Base-by-base conservation (phyloP, 2,329 filamentous ascomycete genomes). In the Verticillium longisporum region DNA sequence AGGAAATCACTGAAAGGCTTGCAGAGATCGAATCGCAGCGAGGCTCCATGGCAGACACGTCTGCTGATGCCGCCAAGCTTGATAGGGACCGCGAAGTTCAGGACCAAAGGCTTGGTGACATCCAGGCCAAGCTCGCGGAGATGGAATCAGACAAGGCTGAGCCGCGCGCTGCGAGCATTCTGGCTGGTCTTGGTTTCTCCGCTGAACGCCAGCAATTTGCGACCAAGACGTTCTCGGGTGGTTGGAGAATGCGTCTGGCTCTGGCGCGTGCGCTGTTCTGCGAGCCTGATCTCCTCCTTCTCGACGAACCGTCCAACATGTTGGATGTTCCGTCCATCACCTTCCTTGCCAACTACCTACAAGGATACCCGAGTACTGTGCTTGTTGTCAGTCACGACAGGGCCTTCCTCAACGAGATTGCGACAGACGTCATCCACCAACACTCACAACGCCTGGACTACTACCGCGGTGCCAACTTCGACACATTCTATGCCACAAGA, bases 91-190 rank as follows among this genome's bases (percentile, higher is more conserved):
- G 92, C 64, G 95, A 98, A 75, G 91, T 91, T 53, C 86, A 96
- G 59, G 95, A 99, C 72, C 88, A 88, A 64, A 96, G 95, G 45
- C 83, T 99, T 55, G 92, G 89, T 67, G 95, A 99, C 71, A 88
- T 99, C 58, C 92, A 99, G 72, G 76, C 83, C 62, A 99, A 99
- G 76, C 83, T 99, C 62, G 86, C 93, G 21, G 95, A 99, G 76
- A 99, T 99, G 95, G 95, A 99, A 72, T 97, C 95, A 0, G 95
- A 99, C 79, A 98, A 97, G 78, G 95, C 95, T 62, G 95, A 99
- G 72, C 90, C 95, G 65, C 85, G 95, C 72, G 95, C 95, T 56
- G 95, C 95, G 58, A 97, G 91, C 76, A 99, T 99, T 71, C 83
- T 99, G 59, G 94, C 95, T 62, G 95, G 95, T 85, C 87, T 99